Base-by-base conservation (phyloP, 495 filamentous ascomycete genomes). In the Penicillium pulvis region DNA sequence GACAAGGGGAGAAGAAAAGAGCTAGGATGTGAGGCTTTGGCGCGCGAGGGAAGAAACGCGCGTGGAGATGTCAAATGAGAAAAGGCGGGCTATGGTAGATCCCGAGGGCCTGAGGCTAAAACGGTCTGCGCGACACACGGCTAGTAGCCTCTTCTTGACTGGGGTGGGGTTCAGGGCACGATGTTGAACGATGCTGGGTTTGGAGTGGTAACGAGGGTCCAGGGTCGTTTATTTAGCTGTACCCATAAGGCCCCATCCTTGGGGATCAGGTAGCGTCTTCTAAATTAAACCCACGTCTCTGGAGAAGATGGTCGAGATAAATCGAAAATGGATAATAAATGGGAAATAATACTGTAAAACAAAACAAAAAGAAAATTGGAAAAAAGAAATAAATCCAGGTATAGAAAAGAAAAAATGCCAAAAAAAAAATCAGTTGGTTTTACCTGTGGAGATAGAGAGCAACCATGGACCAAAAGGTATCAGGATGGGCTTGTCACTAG, bases 201-300 rank as follows among this genome's bases (percentile, higher is more conserved):
- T 58, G 66, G 47, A 53, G 64, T 64, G 66, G 65, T 68, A 56
- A 56, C 70, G 71, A 75, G 74, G 74, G 76, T 76, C 74, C 73
- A 76, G 73, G 74, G 74, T 76, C 61, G 68, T 71, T 65, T 78
- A 78, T 76, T 75, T 78, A 78, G 74, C 72, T 75, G 74, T 66
- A 70, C 61, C 44, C 58, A 56, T 68, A 64, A 72, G 52, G 57
- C 56, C 67, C 70, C 66, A 67, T 75, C 56, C 62, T 71, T 11
- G 52, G 33, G 53, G 52, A 51, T 28, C 46, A 19, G 64, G 60
- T 31, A 49, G 46, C 26, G 46, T 49, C 46, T 28, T 53, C 51
- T 43, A 53, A 53, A 43, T 53, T 53, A 43, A 36, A 44, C 36
- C 39, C 39, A 39, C 33, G 31, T 23, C 20, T 23, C 20, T 16